Conservation (phyloP, 352 stramenopile genomes). For the Blastocystis sp. region DNA sequence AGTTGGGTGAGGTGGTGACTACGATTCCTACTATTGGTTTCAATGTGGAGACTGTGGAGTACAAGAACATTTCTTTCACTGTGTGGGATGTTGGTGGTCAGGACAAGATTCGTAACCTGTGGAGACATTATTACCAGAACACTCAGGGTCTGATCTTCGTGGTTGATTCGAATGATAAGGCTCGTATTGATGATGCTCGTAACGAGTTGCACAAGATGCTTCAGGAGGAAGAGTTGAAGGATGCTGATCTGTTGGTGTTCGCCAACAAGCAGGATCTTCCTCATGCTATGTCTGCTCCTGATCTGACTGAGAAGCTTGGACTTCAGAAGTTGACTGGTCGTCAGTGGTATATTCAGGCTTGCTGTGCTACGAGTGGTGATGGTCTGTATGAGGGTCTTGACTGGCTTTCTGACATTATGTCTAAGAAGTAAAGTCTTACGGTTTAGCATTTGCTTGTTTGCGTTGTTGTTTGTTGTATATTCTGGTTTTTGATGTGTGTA, state of each 20-base stretch:
- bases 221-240: slow-evolving; percentile 93
- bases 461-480: no score
- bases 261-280: slow-evolving; percentile 99
- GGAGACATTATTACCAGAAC: slow-evolving; percentile 99
- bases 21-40: slow-evolving; percentile 83
- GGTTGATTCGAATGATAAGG: slow-evolving; percentile 95
- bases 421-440: slow-evolving; percentile 74
- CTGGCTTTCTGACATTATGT: slow-evolving; percentile 86
- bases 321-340: slow-evolving; percentile 90
- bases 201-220: slow-evolving; percentile 96
- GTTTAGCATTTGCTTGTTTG: no score
- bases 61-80: slow-evolving; percentile 99
- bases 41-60: slow-evolving; percentile 99
- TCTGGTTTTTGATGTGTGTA: no score
- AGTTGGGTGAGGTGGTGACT: slow-evolving; percentile 89
- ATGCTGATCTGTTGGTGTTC: slow-evolving; percentile 93
- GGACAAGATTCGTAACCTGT: slow-evolving; percentile 93
- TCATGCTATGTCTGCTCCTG: slow-evolving; percentile 91
- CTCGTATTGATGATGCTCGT: slow-evolving; percentile 91
- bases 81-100: slow-evolving; percentile 98
- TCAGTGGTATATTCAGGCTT: slow-evolving; percentile 99
- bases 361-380: slow-evolving; percentile 95
- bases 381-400: slow-evolving; percentile 97
- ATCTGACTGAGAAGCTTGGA: slow-evolving; percentile 97
- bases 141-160: slow-evolving; percentile 99